Conservation (phyloP, 78 protist genomes). For the Pirum gemmata region DNA sequence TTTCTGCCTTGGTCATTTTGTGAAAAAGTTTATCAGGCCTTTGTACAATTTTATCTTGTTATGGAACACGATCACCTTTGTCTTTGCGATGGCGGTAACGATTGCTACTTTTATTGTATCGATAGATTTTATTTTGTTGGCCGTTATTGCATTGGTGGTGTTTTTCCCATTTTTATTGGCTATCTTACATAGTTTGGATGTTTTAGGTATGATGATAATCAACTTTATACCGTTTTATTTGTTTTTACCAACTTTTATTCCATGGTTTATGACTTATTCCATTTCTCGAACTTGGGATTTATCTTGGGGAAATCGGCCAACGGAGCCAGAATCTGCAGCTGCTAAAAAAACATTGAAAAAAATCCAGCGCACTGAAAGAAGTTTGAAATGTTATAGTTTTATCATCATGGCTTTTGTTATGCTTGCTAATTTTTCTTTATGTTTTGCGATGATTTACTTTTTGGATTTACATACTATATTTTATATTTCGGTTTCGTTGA, state of each 20-base stretch:
- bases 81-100: not conserved
- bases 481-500: not conserved
- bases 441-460: not conserved
- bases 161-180: not conserved
- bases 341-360: not conserved
- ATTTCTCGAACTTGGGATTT: constrained; percentile 38
- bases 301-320: constrained; percentile 42
- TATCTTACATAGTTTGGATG: not conserved
- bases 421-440: not conserved
- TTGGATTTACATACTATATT: not conserved
- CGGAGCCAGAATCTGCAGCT: not conserved
- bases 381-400: not conserved
- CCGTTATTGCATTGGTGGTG: not conserved
- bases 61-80: not conserved
- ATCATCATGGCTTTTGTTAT: not conserved
- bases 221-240: constrained; percentile 1
- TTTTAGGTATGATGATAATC: not conserved
- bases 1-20: not conserved
- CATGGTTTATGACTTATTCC: not conserved
- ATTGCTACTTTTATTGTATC: not conserved
- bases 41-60: not conserved
- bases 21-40: not conserved
- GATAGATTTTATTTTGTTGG: not conserved
- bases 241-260: constrained; percentile 35
- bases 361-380: not conserved